phyloP scores from a whole-genome alignment of 192 early-diverging fungal species.

The Rhizophagus sp. region DNA sequence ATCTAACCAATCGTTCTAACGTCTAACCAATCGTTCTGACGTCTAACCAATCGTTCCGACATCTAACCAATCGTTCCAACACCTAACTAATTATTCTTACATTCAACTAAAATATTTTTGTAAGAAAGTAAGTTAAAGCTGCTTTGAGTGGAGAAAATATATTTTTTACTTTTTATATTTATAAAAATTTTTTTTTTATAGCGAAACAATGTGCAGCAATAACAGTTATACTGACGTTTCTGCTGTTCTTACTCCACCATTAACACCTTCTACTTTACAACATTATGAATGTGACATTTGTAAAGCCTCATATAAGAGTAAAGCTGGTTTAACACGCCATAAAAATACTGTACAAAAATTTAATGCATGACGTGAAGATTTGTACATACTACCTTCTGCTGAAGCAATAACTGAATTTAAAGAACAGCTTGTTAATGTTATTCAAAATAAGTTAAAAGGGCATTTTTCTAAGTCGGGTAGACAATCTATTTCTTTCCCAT shows the following conservation, averaged over 20 bases:
- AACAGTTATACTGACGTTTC: neutral
- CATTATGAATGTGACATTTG: neutral
- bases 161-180: too few relatives aligned
- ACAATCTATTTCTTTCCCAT: neutral
- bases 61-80: too few relatives aligned
- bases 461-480: neutral
- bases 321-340: neutral
- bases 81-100: too few relatives aligned
- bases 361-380: neutral
- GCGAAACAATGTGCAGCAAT: too few relatives aligned
- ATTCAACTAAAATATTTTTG: too few relatives aligned
- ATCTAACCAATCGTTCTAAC: too few relatives aligned
- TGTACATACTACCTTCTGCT: neutral
- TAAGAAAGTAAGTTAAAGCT: too few relatives aligned
- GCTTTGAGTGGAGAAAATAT: too few relatives aligned
- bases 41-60: too few relatives aligned
- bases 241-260: neutral
- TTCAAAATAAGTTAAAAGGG: neutral
- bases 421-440: neutral
- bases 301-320: neutral
- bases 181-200: too few relatives aligned
- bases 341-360: neutral
- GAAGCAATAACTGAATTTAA: neutral
- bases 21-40: too few relatives aligned
- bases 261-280: neutral